These are phyloP conservation scores for Theobroma grandiflorum DNA, from an alignment of 441 rosid genomes.

Conservation along the genomic window DNA sequence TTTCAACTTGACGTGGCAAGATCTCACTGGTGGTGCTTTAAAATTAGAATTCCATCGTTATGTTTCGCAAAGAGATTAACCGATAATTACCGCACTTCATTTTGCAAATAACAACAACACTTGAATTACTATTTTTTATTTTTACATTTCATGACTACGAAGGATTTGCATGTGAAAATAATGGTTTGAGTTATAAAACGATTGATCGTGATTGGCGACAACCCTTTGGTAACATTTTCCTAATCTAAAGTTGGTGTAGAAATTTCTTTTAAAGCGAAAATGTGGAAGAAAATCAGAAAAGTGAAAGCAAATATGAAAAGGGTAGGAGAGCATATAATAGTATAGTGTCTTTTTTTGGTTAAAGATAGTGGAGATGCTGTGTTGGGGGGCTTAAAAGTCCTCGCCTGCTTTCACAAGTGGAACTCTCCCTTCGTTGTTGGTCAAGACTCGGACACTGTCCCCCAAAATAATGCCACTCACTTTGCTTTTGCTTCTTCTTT, in stretches of 20 bases:
- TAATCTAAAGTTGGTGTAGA: not conserved
- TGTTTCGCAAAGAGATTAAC: not conserved
- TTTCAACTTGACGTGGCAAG: constrained; percentile 15
- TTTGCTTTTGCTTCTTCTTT: constrained; percentile 21
- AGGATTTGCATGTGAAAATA: not conserved
- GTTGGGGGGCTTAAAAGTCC: not conserved
- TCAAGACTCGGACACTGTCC: constrained; percentile 23
- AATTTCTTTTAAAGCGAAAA: not conserved
- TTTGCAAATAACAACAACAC: too few relatives aligned
- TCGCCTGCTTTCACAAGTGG: constrained; percentile 19
- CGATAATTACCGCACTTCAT: too few relatives aligned
- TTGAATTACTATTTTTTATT: not conserved
- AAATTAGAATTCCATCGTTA: not conserved
- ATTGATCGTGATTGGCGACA: not conserved
- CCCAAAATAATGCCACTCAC: constrained; percentile 26
- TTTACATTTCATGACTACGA: not conserved
- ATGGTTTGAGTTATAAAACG: not conserved
- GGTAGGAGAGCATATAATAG: too few relatives aligned
- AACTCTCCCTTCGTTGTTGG: constrained; percentile 22
- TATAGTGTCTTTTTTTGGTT: not conserved
- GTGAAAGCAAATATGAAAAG: not conserved
- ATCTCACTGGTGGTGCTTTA: not conserved
- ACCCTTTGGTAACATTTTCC: not conserved
- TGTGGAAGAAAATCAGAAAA: not conserved
- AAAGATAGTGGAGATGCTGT: not conserved